A percentile compares a stretch with the other conserved stretches of the same genome.
phyloP scores from a whole-genome alignment of 257 asterid genomes.

The Apocynum venetum region DNA sequence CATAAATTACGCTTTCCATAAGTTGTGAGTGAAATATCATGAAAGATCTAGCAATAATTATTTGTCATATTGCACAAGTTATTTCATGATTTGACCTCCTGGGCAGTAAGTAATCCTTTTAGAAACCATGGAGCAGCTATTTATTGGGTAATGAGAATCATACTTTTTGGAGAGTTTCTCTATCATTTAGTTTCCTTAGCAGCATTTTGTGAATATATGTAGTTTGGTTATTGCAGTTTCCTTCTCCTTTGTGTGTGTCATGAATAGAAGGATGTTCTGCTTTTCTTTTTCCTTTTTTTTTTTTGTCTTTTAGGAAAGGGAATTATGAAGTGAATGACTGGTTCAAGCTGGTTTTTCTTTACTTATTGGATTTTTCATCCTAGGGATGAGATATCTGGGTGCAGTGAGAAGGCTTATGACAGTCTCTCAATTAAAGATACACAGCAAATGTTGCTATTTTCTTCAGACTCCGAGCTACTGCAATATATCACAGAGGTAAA shows the following conservation, averaged over 20 bases:
- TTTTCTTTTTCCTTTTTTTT: not conserved
- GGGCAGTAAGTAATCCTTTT: not conserved
- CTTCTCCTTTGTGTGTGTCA: not conserved
- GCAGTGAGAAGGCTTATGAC: constrained; percentile 92
- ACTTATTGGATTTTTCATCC: constrained; percentile 17
- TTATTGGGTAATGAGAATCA: not conserved
- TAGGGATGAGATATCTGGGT: constrained; percentile 97
- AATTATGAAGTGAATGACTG: not conserved
- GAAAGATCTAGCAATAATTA: not conserved
- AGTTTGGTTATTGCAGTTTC: not conserved
- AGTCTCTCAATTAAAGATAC: constrained; percentile 68
- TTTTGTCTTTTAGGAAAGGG: not conserved
- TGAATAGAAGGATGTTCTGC: not conserved
- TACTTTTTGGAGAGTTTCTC: not conserved
- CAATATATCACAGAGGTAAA: constrained; percentile 59
- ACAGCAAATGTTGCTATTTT: constrained; percentile 55
- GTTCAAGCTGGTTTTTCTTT: constrained; percentile 8
- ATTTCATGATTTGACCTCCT: not conserved
- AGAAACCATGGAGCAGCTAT: not conserved
- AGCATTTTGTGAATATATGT: not conserved
- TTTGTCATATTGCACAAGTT: not conserved
- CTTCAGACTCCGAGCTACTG: constrained; percentile 66
- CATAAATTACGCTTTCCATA: not conserved
- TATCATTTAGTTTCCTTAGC: not conserved
- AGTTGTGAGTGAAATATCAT: not conserved